phyloP scores from a whole-genome alignment of 2,329 filamentous ascomycete species.

The Amphichorda felina region DNA sequence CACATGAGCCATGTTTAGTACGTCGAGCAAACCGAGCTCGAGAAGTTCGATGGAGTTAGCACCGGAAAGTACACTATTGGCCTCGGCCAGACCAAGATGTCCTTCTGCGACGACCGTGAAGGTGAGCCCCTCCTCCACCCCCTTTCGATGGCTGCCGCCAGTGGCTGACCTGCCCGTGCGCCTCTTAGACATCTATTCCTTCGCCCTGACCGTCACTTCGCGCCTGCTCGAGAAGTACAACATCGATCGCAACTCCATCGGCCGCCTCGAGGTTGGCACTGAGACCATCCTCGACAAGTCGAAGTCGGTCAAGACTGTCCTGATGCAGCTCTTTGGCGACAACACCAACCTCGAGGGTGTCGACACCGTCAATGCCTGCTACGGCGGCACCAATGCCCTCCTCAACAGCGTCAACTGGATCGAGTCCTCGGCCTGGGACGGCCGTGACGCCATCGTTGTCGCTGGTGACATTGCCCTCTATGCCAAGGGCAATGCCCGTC shows the following conservation, averaged over 20 bases:
- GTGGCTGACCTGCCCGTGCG: background rate
- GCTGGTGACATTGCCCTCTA: constrained; percentile 78
- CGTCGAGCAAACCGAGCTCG: constrained; percentile 71
- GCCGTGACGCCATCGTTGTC: constrained; percentile 68
- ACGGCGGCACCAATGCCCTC: constrained; percentile 73
- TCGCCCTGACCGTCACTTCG: constrained; percentile 66
- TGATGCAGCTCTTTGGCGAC: constrained; percentile 77
- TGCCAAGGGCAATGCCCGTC: constrained; percentile 70
- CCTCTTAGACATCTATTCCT: constrained; percentile 78
- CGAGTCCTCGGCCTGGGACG: constrained; percentile 80
- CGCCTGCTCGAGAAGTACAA: constrained; percentile 74
- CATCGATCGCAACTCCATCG: constrained; percentile 66
- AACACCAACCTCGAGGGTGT: constrained; percentile 79
- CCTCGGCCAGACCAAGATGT: constrained; percentile 84
- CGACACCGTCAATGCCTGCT: constrained; percentile 77
- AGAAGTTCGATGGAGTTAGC: constrained; percentile 76
- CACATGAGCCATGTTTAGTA: constrained; percentile 49
- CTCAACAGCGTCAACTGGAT: constrained; percentile 81
- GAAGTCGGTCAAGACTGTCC: constrained; percentile 79
- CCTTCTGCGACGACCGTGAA: constrained; percentile 83
- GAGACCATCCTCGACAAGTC: constrained; percentile 83
- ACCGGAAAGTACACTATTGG: constrained; percentile 84
- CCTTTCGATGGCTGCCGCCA: background rate
- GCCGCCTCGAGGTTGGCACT: constrained; percentile 74
- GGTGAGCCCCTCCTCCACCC: constrained; percentile 34